A percentile compares a stretch with the other conserved stretches of the same genome.
Evolutionary conservation across 805 yeast genomes (phyloP).

Genomic region (Ogataea polymorpha): DNA sequence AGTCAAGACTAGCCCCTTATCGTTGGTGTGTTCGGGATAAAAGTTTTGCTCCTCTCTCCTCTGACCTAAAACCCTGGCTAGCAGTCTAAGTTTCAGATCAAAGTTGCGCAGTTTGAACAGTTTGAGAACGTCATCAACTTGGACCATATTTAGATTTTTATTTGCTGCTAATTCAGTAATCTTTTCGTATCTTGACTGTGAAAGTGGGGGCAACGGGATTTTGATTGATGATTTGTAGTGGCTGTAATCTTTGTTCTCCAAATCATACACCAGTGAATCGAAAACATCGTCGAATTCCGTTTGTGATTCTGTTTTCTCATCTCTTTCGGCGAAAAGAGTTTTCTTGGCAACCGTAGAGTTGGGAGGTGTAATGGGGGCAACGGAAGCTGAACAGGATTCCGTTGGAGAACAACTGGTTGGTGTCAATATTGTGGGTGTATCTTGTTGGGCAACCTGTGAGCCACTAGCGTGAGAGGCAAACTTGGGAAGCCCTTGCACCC

Average conservation of each 20-base stretch:
- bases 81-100: constrained; percentile 21
- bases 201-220: constrained; percentile 15
- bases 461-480: not conserved
- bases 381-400: constrained; percentile 1
- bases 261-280: constrained; percentile 2
- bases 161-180: constrained; percentile 14
- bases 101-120: constrained; percentile 24
- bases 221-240: constrained; percentile 17
- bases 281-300: not conserved
- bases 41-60: not conserved
- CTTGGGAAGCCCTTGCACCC: not conserved
- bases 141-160: constrained; percentile 17
- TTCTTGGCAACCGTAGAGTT: constrained; percentile 1
- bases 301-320: not conserved
- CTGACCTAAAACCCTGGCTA: constrained; percentile 21
- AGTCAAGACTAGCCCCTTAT: constrained; percentile 23
- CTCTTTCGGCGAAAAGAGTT: constrained; percentile 5
- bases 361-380: constrained; percentile 5
- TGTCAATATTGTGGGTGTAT: not conserved
- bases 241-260: constrained; percentile 4
- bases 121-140: constrained; percentile 22
- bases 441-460: too few species aligned
- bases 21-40: constrained; percentile 18
- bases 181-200: constrained; percentile 10
- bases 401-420: constrained; percentile 2